Percentiles rank a stretch among this genome's conserved stretches.
phyloP scores from a whole-genome alignment of 306 rosid genomes.

The Cotoneaster glaucophyllus region DNA sequence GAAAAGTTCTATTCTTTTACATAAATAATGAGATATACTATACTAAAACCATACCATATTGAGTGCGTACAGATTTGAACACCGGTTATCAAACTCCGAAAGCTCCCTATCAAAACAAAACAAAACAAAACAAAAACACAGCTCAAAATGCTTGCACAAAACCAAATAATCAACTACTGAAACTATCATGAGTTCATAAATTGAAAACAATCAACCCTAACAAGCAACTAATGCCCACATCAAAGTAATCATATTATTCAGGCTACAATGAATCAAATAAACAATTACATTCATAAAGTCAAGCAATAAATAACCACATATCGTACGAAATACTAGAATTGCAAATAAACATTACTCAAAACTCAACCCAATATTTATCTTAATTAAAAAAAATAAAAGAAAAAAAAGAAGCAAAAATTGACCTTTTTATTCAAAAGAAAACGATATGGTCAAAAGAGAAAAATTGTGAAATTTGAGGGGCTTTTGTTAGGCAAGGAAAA shows the following conservation, averaged over 20 bases:
- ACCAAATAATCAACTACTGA: neutral
- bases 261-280: neutral
- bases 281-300: neutral
- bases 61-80: neutral
- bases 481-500: neutral
- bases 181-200: neutral
- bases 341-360: neutral
- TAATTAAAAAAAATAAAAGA: neutral
- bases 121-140: neutral
- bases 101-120: neutral
- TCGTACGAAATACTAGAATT: neutral
- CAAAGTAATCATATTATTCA: neutral
- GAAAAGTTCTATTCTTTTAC: neutral
- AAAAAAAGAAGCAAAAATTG: neutral
- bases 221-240: neutral
- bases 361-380: neutral
- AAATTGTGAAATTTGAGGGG: neutral
- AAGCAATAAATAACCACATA: neutral
- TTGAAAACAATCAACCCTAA: neutral
- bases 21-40: neutral
- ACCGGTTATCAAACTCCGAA: neutral
- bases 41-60: conserved; percentile 7
- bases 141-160: neutral
- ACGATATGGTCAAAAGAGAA: neutral
- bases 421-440: neutral